These are phyloP conservation scores for Leccinum griseonigrum DNA, from an alignment of 1,284 basidiomycete species.

Conservation along the genomic window DNA sequence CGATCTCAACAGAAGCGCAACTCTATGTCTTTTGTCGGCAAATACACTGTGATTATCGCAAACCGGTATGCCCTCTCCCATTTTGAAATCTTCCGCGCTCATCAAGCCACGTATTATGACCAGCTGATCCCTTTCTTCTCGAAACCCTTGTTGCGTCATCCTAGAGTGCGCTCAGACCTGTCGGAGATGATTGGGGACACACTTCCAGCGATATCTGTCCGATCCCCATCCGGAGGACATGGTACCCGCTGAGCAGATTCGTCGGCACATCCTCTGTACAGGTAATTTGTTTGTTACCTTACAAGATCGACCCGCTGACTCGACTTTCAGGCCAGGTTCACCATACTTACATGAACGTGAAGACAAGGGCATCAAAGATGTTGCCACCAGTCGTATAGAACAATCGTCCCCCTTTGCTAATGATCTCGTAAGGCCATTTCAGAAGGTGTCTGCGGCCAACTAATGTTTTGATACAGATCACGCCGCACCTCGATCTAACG, in stretches of 20 bases:
- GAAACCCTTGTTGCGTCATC: conserved; percentile 93
- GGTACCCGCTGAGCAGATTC: conserved; percentile 82
- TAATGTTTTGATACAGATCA: conserved; percentile 49
- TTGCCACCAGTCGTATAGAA: conserved; percentile 93
- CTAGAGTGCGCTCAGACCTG: conserved; percentile 83
- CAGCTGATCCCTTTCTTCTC: conserved; percentile 95
- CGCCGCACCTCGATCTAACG: conserved; percentile 92
- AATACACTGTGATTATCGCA: conserved; percentile 95
- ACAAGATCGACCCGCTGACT: conserved; percentile 5
- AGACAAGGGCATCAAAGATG: conserved; percentile 84
- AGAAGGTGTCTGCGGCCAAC: neutral
- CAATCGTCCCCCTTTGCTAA: conserved; percentile 97
- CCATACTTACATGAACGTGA: conserved; percentile 87
- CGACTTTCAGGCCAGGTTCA: conserved; percentile 82
- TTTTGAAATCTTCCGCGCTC: neutral
- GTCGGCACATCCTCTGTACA: conserved; percentile 88
- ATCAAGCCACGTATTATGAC: conserved; percentile 1
- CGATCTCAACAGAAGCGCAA: conserved; percentile 34
- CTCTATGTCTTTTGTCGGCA: conserved; percentile 96
- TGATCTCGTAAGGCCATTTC: conserved; percentile 61
- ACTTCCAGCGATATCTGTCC: conserved; percentile 93
- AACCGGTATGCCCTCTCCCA: conserved; percentile 58
- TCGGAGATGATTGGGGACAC: conserved; percentile 89
- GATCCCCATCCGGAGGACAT: conserved; percentile 75
- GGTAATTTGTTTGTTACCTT: conserved; percentile 38